Percentiles rank a stretch among this genome's conserved stretches.
These are phyloP conservation scores for Arbutus unedo DNA, from an alignment of 148 eudicot genomes.

Conservation along the genomic window DNA sequence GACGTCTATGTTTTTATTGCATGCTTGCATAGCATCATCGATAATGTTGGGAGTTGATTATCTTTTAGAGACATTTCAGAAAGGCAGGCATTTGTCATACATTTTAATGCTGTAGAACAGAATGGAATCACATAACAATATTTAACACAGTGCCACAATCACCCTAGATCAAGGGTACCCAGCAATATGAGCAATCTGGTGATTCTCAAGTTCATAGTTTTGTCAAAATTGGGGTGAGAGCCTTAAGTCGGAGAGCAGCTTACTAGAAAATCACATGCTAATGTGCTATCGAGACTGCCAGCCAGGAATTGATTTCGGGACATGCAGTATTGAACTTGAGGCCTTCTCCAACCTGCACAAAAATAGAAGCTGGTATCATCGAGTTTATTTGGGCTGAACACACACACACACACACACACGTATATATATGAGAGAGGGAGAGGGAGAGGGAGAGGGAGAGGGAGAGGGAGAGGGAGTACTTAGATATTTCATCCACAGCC, in stretches of 20 bases:
- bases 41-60: not conserved
- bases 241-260: not conserved
- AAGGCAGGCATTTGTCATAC: not conserved
- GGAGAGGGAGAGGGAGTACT: slow-evolving; percentile 28
- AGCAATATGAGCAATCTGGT: not conserved
- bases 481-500: slow-evolving; percentile 75
- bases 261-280: slow-evolving; percentile 7
- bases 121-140: not conserved
- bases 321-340: slow-evolving; percentile 27
- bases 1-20: not conserved
- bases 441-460: not conserved
- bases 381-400: not conserved
- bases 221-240: not conserved
- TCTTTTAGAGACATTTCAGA: not conserved
- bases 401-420: not conserved
- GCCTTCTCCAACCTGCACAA: slow-evolving; percentile 42
- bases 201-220: not conserved
- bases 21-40: not conserved
- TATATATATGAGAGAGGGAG: not conserved
- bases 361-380: not conserved
- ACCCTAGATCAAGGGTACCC: not conserved
- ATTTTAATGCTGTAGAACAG: not conserved
- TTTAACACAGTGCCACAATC: not conserved
- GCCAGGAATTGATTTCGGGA: slow-evolving; percentile 41
- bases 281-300: slow-evolving; percentile 42